Evolutionary conservation across 2,329 filamentous ascomycete species (phyloP).

Genomic region (Atkinsonella texensis): DNA sequence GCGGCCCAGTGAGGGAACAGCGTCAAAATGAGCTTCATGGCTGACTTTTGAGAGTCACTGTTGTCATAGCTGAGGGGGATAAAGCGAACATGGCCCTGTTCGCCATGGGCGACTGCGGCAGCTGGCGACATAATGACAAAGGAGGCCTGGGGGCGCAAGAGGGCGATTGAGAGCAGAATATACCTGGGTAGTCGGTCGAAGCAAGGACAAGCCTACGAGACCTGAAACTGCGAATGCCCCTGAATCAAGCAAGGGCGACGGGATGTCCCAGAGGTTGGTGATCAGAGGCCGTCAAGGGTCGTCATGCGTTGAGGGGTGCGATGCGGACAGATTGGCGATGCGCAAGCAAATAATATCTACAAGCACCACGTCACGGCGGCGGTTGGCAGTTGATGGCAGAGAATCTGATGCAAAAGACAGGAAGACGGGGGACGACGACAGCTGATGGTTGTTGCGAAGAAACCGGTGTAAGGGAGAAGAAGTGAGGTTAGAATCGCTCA

Average conservation of each 20-base stretch:
- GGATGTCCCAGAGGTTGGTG: background rate
- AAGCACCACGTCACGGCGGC: background rate
- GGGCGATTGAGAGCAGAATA: background rate
- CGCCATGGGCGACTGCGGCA: constrained; percentile 16
- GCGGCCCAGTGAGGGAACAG: constrained; percentile 75
- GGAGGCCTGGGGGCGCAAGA: background rate
- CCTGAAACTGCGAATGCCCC: background rate
- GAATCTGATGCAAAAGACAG: background rate
- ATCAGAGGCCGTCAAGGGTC: background rate
- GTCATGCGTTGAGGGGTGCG: background rate
- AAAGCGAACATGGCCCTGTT: constrained; percentile 38
- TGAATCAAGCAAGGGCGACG: background rate
- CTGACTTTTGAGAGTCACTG: constrained; percentile 65
- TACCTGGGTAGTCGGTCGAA: background rate
- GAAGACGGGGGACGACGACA: constrained; percentile 2
- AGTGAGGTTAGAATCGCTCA: constrained; percentile 17
- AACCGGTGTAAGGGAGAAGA: background rate
- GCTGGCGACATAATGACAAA: constrained; percentile 22
- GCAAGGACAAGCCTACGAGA: background rate
- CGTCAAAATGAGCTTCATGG: constrained; percentile 64
- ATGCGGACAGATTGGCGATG: background rate
- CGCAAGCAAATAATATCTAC: background rate
- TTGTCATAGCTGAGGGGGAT: constrained; percentile 72
- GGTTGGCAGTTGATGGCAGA: background rate
- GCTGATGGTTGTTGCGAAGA: background rate